Evolutionary conservation across 345 rosid species (phyloP), one percentile per base, ranked within the genome.

Genomic region (Iberis pinnata): DNA sequence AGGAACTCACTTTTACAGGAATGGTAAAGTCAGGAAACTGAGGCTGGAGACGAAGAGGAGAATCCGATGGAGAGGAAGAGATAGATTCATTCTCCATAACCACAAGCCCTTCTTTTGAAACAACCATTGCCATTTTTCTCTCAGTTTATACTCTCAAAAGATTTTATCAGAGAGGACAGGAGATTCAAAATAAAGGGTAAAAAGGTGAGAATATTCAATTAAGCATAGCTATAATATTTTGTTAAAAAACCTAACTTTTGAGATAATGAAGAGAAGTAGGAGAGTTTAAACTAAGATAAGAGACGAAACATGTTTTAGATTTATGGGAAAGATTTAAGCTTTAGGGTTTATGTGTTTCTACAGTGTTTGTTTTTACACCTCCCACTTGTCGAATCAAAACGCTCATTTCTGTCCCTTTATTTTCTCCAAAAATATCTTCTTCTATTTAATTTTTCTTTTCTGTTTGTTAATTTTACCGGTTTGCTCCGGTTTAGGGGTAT

Each of bases 21-120:
- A 54, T 70, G 24, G 67, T 63, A 8, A 86, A 62, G 70, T 84
- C 84, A 53, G 95, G 92, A 15, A 76, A 56, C 50, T 75, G 92
- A 68, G 76, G 71, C 7, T 80, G 88, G 27, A 75, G 75, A 50
- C 78, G 76, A 47, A 76, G 59, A 46, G 81, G 67, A 40, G n/a
- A n/a, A n/a, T n/a, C n/a, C n/a, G n/a, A n/a, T n/a, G n/a, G n/a
- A n/a, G 83, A 33, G 14, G 83, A 33, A 12, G 73, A 57, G 58
- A 73, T 38, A 52, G 68, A 60, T 39, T 67, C 76, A 49, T 84
- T 88, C 12, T 73, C 72, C 49, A 75, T 59, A 24, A 56, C 72
- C 8, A 70, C 75, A 40, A 79, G 55, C 35, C 77, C 87, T 64
- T 80, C 87, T 59, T 82, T 87, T 8, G 94, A 82, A 49, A 80